Evolutionary conservation across 352 stramenopile species (phyloP).

Genomic region (Globisporangium perplexum): DNA sequence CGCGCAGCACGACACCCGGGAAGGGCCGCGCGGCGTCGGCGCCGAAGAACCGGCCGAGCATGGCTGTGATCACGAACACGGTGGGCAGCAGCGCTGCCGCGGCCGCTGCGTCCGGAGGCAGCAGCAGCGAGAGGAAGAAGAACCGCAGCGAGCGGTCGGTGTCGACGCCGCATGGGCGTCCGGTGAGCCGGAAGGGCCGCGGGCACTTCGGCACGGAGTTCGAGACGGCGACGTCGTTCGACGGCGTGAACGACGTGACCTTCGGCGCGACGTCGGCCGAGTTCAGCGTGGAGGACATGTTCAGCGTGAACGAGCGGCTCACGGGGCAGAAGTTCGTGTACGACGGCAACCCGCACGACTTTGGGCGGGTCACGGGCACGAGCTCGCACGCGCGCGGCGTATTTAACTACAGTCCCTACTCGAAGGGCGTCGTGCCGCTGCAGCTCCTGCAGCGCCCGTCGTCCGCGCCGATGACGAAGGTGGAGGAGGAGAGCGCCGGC

Average conservation of each 20-base stretch:
- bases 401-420: slow-evolving; percentile 48
- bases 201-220: slow-evolving; percentile 84
- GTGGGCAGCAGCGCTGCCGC: slow-evolving; percentile 4
- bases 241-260: slow-evolving; percentile 87
- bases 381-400: slow-evolving; percentile 19
- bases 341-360: slow-evolving; percentile 94
- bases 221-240: slow-evolving; percentile 69
- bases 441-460: slow-evolving; percentile 36
- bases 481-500: slow-evolving; percentile 34
- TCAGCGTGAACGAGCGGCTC: slow-evolving; percentile 90
- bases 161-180: slow-evolving; percentile 59
- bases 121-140: slow-evolving; percentile 28
- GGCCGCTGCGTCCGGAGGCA: not conserved
- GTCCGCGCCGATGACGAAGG: slow-evolving; percentile 38
- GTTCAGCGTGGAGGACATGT: slow-evolving; percentile 95
- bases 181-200: slow-evolving; percentile 37
- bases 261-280: slow-evolving; percentile 71
- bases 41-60: slow-evolving; percentile 57
- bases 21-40: slow-evolving; percentile 67
- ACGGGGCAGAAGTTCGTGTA: slow-evolving; percentile 92
- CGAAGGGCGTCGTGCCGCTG: slow-evolving; percentile 26
- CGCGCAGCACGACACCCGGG: slow-evolving; percentile 22
- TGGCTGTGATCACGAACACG: slow-evolving; percentile 28
- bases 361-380: slow-evolving; percentile 37
- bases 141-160: slow-evolving; percentile 40